phyloP scores from a whole-genome alignment of 208 protist genomes.

The Leishmania mexicana region DNA sequence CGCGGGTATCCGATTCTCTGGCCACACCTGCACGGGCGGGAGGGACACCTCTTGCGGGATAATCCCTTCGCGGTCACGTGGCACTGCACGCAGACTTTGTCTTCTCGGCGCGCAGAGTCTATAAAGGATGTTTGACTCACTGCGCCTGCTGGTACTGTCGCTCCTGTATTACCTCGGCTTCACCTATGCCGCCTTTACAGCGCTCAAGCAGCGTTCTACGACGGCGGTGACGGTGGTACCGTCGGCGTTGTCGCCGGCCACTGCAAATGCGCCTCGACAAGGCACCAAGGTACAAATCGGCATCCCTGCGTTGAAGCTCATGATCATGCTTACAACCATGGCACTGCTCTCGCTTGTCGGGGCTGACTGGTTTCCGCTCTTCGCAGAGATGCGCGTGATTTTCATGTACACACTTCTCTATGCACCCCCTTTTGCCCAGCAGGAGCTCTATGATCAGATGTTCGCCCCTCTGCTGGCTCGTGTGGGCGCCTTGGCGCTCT shows the following conservation, averaged over 20 bases:
- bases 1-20: background rate
- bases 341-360: slow-evolving; percentile 49
- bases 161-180: slow-evolving; percentile 43
- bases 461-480: slow-evolving; percentile 49
- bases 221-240: background rate
- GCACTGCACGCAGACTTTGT: background rate
- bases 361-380: slow-evolving; percentile 54
- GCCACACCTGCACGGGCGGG: background rate
- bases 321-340: slow-evolving; percentile 62
- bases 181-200: slow-evolving; percentile 53
- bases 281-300: slow-evolving; percentile 18
- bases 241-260: background rate
- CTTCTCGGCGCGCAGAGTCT: background rate
- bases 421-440: slow-evolving; percentile 47
- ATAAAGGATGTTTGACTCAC: slow-evolving; percentile 26
- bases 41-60: too few species aligned
- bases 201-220: slow-evolving; percentile 38
- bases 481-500: slow-evolving; percentile 14
- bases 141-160: slow-evolving; percentile 23
- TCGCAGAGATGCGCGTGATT: slow-evolving; percentile 60
- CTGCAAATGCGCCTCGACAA: background rate
- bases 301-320: slow-evolving; percentile 57
- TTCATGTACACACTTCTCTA: slow-evolving; percentile 62
- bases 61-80: background rate
- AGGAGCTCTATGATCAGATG: slow-evolving; percentile 56